Base-by-base conservation (phyloP, 2,329 filamentous ascomycete species). In the Paracorniculantispora psalliotae region DNA sequence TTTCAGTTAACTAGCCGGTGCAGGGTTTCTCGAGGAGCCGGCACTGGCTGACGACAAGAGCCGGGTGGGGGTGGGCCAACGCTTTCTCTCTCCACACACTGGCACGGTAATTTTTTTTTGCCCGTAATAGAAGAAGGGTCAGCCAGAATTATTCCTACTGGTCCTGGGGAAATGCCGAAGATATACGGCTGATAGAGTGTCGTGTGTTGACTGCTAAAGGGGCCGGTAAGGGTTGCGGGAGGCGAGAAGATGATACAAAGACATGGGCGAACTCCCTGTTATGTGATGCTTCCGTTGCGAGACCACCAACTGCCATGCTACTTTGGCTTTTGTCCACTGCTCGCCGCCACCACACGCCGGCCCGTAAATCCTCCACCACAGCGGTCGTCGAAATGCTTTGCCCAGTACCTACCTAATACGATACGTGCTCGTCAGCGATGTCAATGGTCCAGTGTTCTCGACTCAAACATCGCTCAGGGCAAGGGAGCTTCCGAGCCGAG, bases 41-140 rank as follows among this genome's bases (percentile, higher is more conserved):
- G 53, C 33, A 57, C 26, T 39, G n/a, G n/a, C n/a, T n/a, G 21
- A 33, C 28, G 43, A 21, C 43, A 57, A 57, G 44, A 41, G 53
- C 53, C 44, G 44, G 30, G 33, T 57, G 53, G 53, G 53, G 53
- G 53, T 57, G 53, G 53, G 44, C 53, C 53, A 57, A 57, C n/a
- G 41, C 28, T 56, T n/a, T 44, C 15, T 9, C 19, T 13, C 25
- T 53, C 50, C 37, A 53, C 26, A 21, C n/a, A n/a, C n/a, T n/a
- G n/a, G n/a, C 28, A 25, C 37, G 25, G 25, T 53, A 30, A 19
- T 43, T 53, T 53, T 53, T 44, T 5, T 44, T 51, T 37, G 7
- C n/a, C n/a, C n/a, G n/a, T n/a, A 43, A n/a, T 28, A 21, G 9
- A 6, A n/a, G 17, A 56, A 47, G 28, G 30, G 53, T 56, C 53